These are phyloP conservation scores for Penicillium macrosclerotiorum DNA, from an alignment of 495 filamentous ascomycete species.

Conservation along the genomic window DNA sequence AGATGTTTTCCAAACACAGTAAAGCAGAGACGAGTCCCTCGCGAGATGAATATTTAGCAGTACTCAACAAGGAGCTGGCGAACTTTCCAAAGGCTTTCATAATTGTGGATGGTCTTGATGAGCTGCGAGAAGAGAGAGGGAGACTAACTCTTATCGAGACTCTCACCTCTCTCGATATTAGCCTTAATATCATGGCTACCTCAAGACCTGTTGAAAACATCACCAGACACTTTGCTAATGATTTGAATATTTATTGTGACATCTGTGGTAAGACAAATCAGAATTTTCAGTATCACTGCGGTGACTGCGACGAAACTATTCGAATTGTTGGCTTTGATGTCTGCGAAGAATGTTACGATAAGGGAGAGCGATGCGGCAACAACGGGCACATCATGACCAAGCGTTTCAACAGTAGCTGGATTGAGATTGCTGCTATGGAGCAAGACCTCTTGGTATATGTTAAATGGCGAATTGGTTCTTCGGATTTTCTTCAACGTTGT, in stretches of 20 bases:
- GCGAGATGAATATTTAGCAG: neutral
- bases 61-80: neutral
- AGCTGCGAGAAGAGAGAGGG: constrained; percentile 3
- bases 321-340: neutral
- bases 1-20: constrained; percentile 5
- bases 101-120: constrained; percentile 11
- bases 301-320: neutral
- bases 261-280: neutral
- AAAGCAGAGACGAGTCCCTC: neutral
- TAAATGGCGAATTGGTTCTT: constrained; percentile 4
- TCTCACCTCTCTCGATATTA: neutral
- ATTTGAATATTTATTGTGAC: neutral
- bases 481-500: constrained; percentile 4
- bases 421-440: constrained; percentile 4
- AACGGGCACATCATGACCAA: constrained; percentile 1
- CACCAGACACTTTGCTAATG: constrained; percentile 1
- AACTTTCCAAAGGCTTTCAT: constrained; percentile 6
- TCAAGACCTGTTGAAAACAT: constrained; percentile 1
- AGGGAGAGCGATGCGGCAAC: neutral
- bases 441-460: constrained; percentile 1
- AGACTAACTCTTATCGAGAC: constrained; percentile 1
- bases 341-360: constrained; percentile 1
- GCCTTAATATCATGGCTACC: constrained; percentile 2
- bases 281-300: constrained; percentile 2
- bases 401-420: constrained; percentile 1